Conservation (phyloP, 306 rosid species). For the Quercus variabilis region DNA sequence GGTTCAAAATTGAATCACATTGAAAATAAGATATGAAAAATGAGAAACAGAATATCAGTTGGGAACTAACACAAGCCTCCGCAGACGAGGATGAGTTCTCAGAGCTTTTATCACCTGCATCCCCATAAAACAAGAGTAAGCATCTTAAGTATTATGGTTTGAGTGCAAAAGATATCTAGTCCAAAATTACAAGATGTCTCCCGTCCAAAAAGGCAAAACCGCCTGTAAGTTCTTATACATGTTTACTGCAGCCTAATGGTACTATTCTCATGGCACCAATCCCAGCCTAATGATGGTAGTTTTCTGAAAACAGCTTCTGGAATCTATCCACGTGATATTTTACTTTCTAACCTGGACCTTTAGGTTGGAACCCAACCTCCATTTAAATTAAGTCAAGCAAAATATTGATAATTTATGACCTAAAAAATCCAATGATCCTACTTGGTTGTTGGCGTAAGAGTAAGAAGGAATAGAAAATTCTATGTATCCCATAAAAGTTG, state of each 20-base stretch:
- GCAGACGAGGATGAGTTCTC: conserved; percentile 71
- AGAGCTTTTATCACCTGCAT: conserved; percentile 84
- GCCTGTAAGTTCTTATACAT: not conserved
- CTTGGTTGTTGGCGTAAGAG: not conserved
- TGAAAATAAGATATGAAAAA: not conserved
- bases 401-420: not conserved
- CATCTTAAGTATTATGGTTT: not conserved
- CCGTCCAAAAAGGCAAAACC: not conserved
- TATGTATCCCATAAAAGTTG: not conserved
- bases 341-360: not conserved
- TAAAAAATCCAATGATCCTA: not conserved
- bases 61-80: conserved; percentile 85
- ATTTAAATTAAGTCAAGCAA: not conserved
- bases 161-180: not conserved
- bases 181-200: not conserved
- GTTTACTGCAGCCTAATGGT: not conserved
- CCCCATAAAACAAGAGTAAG: conserved; percentile 20
- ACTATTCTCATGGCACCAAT: not conserved
- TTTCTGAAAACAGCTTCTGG: not conserved
- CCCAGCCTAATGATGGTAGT: not conserved
- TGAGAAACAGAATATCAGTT: not conserved
- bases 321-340: not conserved
- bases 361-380: not conserved
- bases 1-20: conserved; percentile 20
- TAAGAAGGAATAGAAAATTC: not conserved